phyloP scores from a whole-genome alignment of 2,329 filamentous ascomycete genomes.

The Neoscytalidium dimidiatum region DNA sequence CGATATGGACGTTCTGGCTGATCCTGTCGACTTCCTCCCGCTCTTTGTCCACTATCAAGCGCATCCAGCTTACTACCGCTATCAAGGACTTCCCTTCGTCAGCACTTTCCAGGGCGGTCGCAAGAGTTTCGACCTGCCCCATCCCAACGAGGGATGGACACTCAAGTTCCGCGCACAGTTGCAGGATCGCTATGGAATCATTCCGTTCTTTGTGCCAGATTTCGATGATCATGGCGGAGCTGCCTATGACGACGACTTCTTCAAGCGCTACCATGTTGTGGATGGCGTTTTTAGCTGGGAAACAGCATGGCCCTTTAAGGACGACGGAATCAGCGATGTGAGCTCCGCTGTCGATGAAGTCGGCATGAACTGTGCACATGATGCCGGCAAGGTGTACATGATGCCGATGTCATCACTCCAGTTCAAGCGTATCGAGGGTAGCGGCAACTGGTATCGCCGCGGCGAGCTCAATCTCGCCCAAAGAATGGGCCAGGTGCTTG shows the following conservation, averaged over 20 bases:
- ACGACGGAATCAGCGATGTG: slow-evolving; percentile 25
- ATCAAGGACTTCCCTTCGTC: slow-evolving; percentile 32
- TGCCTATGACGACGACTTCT: slow-evolving; percentile 24
- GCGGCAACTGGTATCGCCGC: slow-evolving; percentile 40
- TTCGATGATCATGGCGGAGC: slow-evolving; percentile 27
- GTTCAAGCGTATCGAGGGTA: slow-evolving; percentile 38
- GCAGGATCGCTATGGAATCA: slow-evolving; percentile 28
- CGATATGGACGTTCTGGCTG: slow-evolving; percentile 30
- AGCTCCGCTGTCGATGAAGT: slow-evolving; percentile 31
- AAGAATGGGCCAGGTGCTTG: slow-evolving; percentile 31
- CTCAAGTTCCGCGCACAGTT: slow-evolving; percentile 23
- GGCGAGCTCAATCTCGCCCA: slow-evolving; percentile 41
- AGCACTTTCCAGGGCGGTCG: slow-evolving; percentile 35
- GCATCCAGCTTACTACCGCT: slow-evolving; percentile 31
- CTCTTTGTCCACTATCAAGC: slow-evolving; percentile 29
- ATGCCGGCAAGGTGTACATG: slow-evolving; percentile 39
- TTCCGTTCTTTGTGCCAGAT: slow-evolving; percentile 34
- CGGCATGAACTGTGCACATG: slow-evolving; percentile 32
- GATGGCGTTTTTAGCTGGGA: slow-evolving; percentile 44
- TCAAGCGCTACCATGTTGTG: slow-evolving; percentile 28
- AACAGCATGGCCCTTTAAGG: slow-evolving; percentile 32
- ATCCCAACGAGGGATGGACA: slow-evolving; percentile 18
- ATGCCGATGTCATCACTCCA: slow-evolving; percentile 41
- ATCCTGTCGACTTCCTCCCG: slow-evolving; percentile 30
- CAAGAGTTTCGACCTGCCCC: slow-evolving; percentile 18